Evolutionary conservation across 2,329 filamentous ascomycete species (phyloP).

Genomic region (Rutstroemia sp.): DNA sequence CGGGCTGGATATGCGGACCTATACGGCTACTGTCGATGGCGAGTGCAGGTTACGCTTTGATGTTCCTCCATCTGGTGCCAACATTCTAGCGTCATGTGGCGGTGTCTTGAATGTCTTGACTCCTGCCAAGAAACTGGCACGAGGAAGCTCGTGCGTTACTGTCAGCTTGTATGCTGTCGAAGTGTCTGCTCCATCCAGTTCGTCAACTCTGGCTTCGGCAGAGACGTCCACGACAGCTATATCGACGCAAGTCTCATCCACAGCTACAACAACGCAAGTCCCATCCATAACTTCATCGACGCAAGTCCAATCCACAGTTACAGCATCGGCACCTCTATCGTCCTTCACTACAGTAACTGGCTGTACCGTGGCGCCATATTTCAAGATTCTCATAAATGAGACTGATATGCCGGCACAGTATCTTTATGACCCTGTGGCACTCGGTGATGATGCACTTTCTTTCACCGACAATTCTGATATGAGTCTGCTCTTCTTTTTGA

Average conservation of each 20-base stretch:
- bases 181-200: not conserved
- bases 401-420: constrained; percentile 8
- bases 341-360: not conserved
- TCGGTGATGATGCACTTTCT: constrained; percentile 12
- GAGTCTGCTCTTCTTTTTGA: constrained; percentile 13
- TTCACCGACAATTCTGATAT: constrained; percentile 7
- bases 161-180: constrained; percentile 11
- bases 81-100: constrained; percentile 10
- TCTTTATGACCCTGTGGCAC: constrained; percentile 13
- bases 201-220: not conserved
- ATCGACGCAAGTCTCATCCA: not conserved
- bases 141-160: constrained; percentile 4
- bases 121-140: constrained; percentile 1
- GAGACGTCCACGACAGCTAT: not conserved
- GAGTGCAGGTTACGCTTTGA: constrained; percentile 7
- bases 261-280: not conserved
- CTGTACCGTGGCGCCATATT: constrained; percentile 13
- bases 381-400: constrained; percentile 13
- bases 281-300: not conserved
- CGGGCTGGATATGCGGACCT: constrained; percentile 7
- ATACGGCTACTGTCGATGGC: constrained; percentile 1
- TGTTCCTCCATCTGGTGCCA: constrained; percentile 2
- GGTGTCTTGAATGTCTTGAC: constrained; percentile 13
- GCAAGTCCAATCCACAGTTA: not conserved
- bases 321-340: not conserved